phyloP scores from a whole-genome alignment of 2,329 filamentous ascomycete genomes.

The Aureobasidium leucospermi region DNA sequence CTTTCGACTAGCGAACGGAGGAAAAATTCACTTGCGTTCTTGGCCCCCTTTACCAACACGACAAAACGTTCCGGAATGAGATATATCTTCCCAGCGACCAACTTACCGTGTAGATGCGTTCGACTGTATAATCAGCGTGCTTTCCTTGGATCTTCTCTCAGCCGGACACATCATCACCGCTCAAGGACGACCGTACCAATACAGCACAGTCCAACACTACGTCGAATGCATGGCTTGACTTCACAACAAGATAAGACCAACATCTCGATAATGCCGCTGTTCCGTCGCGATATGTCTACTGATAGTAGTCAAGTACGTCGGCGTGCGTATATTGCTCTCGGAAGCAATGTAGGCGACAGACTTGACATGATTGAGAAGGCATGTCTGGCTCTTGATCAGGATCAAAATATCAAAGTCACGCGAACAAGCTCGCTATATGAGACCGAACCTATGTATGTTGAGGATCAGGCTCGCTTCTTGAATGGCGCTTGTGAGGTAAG shows the following conservation, averaged over 20 bases:
- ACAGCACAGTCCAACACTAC: background rate
- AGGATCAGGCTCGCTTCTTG: slow-evolving; percentile 79
- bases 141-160: no score
- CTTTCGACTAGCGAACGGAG: slow-evolving; percentile 4
- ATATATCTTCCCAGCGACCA: background rate
- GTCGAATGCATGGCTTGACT: background rate
- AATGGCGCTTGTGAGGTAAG: slow-evolving; percentile 89
- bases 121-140: background rate
- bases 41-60: background rate
- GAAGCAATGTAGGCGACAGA: slow-evolving; percentile 86
- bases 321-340: slow-evolving; percentile 75
- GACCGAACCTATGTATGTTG: slow-evolving; percentile 93
- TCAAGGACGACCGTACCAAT: background rate
- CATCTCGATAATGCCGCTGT: background rate
- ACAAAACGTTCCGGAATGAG: background rate
- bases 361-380: slow-evolving; percentile 79
- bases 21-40: slow-evolving; percentile 1
- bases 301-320: background rate
- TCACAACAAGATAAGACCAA: background rate
- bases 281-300: background rate
- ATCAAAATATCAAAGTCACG: slow-evolving; percentile 62
- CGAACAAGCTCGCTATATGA: slow-evolving; percentile 88
- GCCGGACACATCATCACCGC: background rate
- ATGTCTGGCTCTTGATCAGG: slow-evolving; percentile 64
- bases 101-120: background rate